phyloP scores from a whole-genome alignment of 2,329 filamentous ascomycete species.

The Paecilomyces dactylethromorphus region DNA sequence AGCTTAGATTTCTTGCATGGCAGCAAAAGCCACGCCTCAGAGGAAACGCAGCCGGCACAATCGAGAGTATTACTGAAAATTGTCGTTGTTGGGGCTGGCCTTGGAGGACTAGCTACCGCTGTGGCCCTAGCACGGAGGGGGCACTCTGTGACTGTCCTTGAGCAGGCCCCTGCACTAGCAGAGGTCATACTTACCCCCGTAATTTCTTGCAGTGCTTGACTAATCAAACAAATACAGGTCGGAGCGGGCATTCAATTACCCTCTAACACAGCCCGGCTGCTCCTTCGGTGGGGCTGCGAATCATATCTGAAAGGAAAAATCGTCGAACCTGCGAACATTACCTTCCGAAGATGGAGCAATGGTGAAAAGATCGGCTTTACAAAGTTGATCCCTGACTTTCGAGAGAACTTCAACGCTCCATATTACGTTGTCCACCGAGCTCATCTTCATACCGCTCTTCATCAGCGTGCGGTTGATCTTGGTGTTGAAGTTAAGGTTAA shows the following conservation, averaged over 20 bases:
- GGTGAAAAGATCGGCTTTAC: conserved; percentile 28
- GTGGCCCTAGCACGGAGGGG: conserved; percentile 18
- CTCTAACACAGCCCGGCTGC: conserved; percentile 27
- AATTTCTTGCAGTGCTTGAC: neutral
- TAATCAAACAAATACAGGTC: conserved; percentile 13
- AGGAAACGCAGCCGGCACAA: neutral
- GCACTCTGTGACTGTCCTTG: conserved; percentile 21
- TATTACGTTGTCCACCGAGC: conserved; percentile 24
- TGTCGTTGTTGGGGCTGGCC: conserved; percentile 24
- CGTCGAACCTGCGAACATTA: conserved; percentile 24
- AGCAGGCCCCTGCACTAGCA: conserved; percentile 25
- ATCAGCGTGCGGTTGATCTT: conserved; percentile 11
- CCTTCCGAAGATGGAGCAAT: conserved; percentile 28
- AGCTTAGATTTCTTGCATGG: neutral
- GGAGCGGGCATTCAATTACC: conserved; percentile 38
- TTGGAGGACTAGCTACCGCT: conserved; percentile 22
- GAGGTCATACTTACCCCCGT: conserved; percentile 24
- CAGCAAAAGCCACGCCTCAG: neutral
- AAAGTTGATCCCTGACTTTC: conserved; percentile 23
- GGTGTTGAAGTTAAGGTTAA: neutral
- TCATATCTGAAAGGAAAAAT: conserved; percentile 18
- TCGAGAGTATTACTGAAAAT: conserved; percentile 10
- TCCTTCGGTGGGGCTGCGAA: conserved; percentile 26
- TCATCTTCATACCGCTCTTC: conserved; percentile 21
- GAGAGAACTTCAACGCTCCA: conserved; percentile 14